Evolutionary conservation across 306 rosid species (phyloP), one percentile per base, ranked within the genome.

Genomic region (Vigna radiata): DNA sequence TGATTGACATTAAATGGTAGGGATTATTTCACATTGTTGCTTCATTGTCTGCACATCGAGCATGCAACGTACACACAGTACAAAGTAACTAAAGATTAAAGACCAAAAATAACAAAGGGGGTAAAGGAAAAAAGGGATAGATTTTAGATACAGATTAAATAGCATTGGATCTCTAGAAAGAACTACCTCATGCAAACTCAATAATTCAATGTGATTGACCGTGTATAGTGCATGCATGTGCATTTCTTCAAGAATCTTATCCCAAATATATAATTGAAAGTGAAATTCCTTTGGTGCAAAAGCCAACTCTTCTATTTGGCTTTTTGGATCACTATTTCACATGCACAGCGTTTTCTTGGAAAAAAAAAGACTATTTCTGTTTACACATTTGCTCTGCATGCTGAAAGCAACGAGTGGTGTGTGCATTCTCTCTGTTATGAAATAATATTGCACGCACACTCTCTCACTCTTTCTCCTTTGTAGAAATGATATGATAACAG

Each of bases 291-390:
- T 72, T 54, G 10, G 69, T 29, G 46, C 21, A 33, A 33, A 80
- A 73, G 75, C 62, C 14, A 54, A 43, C 64, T 72, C 68, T n/a
- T 16, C 41, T 79, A 12, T 62, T 63, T 72, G 60, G 56, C 74
- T 55, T 73, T 73, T 80, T 46, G 59, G 46, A 59, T 68, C 23
- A 19, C 49, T 69, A 53, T 78, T 69, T 46, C 23, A 54, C 47
- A 77, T 49, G 64, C 77, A 61, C 41, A 52, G 67, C 59, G 73
- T 65, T 54, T 71, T 71, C 74, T 39, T 71, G 49, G 78, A 58
- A 64, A n/a, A 49, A 41, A 19, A 19, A 19, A 64, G 53, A 76
- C 63, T 39, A 64, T 18, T 66, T 48, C 71, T 53, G 50, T 37
- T 25, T 17, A 59, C 41, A 6, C 50, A 77, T 31, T 37, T 68